phyloP scores from a whole-genome alignment of 1,284 basidiomycete species.

The Rhodofomes roseus region DNA sequence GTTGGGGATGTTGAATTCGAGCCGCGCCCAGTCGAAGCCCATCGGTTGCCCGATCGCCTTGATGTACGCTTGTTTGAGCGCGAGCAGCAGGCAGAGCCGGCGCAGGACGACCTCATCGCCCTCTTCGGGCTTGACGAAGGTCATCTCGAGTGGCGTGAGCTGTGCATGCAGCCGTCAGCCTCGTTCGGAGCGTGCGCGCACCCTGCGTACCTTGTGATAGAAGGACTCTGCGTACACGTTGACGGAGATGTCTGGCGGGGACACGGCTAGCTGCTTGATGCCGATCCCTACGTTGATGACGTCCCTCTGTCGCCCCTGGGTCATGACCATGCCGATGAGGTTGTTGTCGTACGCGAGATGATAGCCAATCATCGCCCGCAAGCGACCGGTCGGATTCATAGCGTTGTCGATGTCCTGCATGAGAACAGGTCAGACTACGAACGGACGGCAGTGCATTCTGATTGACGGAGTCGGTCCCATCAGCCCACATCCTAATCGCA shows the following conservation, averaged over 20 bases:
- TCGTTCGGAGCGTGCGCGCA: neutral
- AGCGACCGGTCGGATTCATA: constrained; percentile 56
- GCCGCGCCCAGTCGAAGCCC: constrained; percentile 74
- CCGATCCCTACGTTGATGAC: constrained; percentile 77
- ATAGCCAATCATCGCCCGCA: constrained; percentile 74
- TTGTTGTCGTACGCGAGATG: constrained; percentile 66
- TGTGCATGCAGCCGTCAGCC: constrained; percentile 22
- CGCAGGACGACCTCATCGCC: constrained; percentile 64
- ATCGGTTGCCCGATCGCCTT: constrained; percentile 75
- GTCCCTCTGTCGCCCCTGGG: constrained; percentile 67
- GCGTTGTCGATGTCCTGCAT: constrained; percentile 42
- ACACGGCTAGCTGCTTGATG: constrained; percentile 59
- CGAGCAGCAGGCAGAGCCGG: constrained; percentile 68
- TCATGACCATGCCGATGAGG: constrained; percentile 77
- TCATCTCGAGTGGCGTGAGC: constrained; percentile 61
- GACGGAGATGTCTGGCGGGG: constrained; percentile 54
- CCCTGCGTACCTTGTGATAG: constrained; percentile 59
- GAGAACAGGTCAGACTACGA: too few relatives aligned
- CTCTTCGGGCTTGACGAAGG: constrained; percentile 45
- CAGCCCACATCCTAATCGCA: too few relatives aligned
- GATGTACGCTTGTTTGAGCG: constrained; percentile 76
- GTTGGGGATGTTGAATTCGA: constrained; percentile 72
- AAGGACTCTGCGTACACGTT: constrained; percentile 64
- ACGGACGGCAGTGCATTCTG: too few relatives aligned
- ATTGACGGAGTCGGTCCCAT: too few relatives aligned